Evolutionary conservation across 148 eudicot genomes (phyloP).

Genomic region (Vaccinium vitisidaea): DNA sequence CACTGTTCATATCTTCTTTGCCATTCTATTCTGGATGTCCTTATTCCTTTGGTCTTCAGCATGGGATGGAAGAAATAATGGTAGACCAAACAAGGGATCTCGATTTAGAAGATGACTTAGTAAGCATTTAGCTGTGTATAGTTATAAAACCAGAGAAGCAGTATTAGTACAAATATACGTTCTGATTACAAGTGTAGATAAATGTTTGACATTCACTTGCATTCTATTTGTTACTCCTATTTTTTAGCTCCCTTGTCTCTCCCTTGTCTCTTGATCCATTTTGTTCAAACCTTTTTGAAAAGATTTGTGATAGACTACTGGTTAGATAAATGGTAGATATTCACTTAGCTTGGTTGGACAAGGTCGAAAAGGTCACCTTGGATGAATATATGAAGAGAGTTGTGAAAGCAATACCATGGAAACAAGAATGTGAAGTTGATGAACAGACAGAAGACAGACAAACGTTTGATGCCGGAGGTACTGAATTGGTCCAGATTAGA

Average conservation of each 20-base stretch:
- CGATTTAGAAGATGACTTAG: conserved; percentile 49
- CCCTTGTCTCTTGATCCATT: background rate
- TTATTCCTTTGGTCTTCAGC: conserved; percentile 83
- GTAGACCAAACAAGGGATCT: conserved; percentile 47
- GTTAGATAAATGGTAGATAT: background rate
- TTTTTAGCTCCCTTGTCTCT: too few species aligned
- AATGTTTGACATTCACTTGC: background rate
- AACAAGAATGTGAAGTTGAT: background rate
- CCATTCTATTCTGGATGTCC: conserved; percentile 86
- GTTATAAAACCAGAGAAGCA: background rate
- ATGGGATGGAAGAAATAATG: conserved; percentile 65
- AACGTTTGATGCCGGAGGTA: background rate
- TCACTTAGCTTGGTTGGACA: background rate
- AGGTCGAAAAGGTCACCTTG: background rate
- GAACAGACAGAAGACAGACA: background rate
- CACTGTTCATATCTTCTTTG: conserved; percentile 58
- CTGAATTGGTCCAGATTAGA: background rate
- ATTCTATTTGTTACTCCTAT: background rate
- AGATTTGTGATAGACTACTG: background rate
- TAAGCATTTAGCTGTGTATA: conserved; percentile 25
- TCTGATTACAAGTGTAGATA: background rate
- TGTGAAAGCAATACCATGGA: background rate
- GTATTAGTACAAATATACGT: background rate
- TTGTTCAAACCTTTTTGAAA: background rate
- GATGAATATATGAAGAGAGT: background rate